Base-by-base conservation (phyloP, 352 stramenopile species). In the Phytophthora palmivora region DNA sequence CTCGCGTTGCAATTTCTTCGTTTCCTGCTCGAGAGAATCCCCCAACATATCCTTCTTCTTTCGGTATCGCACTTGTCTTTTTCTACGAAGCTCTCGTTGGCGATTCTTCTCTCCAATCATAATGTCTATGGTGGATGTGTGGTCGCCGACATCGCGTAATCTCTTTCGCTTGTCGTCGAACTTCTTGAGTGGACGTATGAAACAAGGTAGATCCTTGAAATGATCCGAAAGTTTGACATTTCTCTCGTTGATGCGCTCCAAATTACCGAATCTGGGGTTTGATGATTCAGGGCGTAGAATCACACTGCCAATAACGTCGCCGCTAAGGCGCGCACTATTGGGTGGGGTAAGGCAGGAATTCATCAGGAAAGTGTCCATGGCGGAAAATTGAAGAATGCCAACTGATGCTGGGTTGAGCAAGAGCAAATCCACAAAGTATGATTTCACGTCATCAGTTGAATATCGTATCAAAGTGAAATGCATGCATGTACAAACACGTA, bases 291-390 rank as follows among this genome's bases (percentile, higher is more conserved):
- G n/a, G 9, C 36, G 49, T 1, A 47, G 22, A 30, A 45, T 14
- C 6, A 46, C 48, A n/a, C 34, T 36, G 16, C 48, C 34, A n/a
- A 44, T 55, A n/a, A 44, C 47, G 19, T 55, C 18, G 34, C 22
- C 21, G 12, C 22, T 58, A 11, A 58, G 24, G 16, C 19, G n/a
- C 8, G 37, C 36, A 10, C 16, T 39, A 16, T 47, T 57, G n/a
- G 36, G 36, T 15, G 49, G 49, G 4, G 28, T 36, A n/a, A 39
- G 22, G 8, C 36, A 58, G n/a, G 36, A 58, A 38, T 50, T 50
- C 44, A 37, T 50, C 44, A 34, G 5, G 30, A 34, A 34, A 7
- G 30, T 10, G 30, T 9, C 30, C 1, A 34, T n/a, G 11, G 24
- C 3, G 21, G 41, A 26, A 32, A 47, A 47, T 47, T 12, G 19